Evolutionary conservation across 768 basidiomycete genomes (phyloP).

Genomic region (Lactarius akahatsu): DNA sequence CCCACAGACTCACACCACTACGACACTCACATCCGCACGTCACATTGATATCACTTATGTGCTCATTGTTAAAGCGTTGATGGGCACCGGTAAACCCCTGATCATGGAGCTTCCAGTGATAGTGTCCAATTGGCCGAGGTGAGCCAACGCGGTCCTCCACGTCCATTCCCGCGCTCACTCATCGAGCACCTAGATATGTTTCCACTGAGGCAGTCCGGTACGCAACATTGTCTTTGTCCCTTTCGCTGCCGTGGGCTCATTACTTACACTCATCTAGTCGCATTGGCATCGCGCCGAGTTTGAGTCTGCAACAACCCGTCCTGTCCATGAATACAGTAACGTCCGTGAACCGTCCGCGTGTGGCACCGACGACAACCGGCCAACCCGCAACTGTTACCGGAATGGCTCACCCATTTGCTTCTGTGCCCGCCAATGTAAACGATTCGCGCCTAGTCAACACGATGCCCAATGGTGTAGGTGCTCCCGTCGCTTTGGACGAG

Average conservation of each 20-base stretch:
- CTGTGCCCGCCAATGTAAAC: conserved; percentile 10
- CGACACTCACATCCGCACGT: conserved; percentile 76
- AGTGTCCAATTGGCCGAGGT: conserved; percentile 87
- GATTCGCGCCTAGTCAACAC: conserved; percentile 21
- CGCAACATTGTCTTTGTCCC: neutral
- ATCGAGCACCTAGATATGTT: conserved; percentile 50
- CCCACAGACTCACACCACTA: conserved; percentile 71
- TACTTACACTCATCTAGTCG: conserved; percentile 37
- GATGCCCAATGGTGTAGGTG: conserved; percentile 2
- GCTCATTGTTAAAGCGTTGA: conserved; percentile 71
- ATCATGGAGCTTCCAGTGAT: conserved; percentile 76
- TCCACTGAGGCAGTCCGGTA: conserved; percentile 68
- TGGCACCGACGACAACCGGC: neutral
- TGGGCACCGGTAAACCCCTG: conserved; percentile 64
- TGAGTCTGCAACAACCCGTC: conserved; percentile 32
- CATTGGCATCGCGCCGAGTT: conserved; percentile 49
- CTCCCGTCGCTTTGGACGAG: conserved; percentile 15
- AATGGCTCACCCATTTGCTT: conserved; percentile 5
- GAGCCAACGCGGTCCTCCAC: conserved; percentile 31
- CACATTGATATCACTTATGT: conserved; percentile 86
- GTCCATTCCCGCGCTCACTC: conserved; percentile 10
- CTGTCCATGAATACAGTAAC: conserved; percentile 11
- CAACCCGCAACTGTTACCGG: conserved; percentile 16
- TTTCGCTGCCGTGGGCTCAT: neutral
- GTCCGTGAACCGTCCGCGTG: conserved; percentile 18